phyloP scores from a whole-genome alignment of 192 early-diverging fungal species.

The Coemansia sp. region DNA sequence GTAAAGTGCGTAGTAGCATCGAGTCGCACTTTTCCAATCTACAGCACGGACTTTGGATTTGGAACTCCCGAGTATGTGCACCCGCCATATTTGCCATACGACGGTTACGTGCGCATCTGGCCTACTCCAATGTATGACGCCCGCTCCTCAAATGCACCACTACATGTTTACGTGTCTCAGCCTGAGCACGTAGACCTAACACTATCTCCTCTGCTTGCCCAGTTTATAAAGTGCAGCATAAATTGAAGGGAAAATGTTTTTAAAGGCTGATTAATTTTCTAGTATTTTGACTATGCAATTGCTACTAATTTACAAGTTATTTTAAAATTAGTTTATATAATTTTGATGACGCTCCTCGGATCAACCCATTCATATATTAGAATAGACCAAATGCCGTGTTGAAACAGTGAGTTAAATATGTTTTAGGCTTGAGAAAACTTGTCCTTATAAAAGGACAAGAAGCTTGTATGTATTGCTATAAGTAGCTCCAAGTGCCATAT shows the following conservation, averaged over 20 bases:
- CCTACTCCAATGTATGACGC: slow-evolving; percentile 23
- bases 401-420: too few relatives aligned
- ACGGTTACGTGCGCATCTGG: slow-evolving; percentile 52
- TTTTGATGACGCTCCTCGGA: too few relatives aligned
- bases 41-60: slow-evolving; percentile 48
- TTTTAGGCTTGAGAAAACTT: too few relatives aligned
- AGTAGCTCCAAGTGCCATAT: too few relatives aligned
- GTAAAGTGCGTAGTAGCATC: slow-evolving; percentile 45
- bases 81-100: slow-evolving; percentile 46
- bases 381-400: too few relatives aligned
- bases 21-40: slow-evolving; percentile 50
- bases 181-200: slow-evolving; percentile 42
- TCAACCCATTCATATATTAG: too few relatives aligned
- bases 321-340: too few relatives aligned
- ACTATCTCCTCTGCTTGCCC: slow-evolving; percentile 32
- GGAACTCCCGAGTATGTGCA: slow-evolving; percentile 43
- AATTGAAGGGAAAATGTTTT: background rate
- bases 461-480: too few relatives aligned
- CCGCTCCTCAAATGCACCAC: slow-evolving; percentile 14
- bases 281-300: too few relatives aligned
- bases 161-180: slow-evolving; percentile 43
- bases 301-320: too few relatives aligned
- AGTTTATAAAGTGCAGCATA: slow-evolving; percentile 1
- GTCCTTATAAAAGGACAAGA: too few relatives aligned
- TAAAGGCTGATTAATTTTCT: background rate